phyloP scores from a whole-genome alignment of 495 filamentous ascomycete species.

The Xylaria telfairii region DNA sequence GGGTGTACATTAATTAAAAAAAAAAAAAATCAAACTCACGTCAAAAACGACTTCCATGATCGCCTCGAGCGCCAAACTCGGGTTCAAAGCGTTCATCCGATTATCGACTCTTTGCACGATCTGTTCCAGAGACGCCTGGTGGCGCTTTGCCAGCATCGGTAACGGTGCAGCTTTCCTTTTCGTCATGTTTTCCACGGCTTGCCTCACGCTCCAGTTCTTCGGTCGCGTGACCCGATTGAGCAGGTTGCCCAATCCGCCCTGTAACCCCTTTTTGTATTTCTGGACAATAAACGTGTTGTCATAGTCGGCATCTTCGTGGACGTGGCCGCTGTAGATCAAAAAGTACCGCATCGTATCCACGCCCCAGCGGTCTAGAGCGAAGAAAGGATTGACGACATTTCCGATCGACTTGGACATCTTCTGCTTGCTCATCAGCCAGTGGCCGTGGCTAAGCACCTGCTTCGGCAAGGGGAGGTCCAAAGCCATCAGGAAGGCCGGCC shows the following conservation, averaged over 20 bases:
- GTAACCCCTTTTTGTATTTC: conserved; percentile 78
- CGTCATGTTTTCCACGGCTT: conserved; percentile 55
- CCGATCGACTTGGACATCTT: conserved; percentile 98
- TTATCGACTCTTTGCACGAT: conserved; percentile 44
- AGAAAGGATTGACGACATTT: conserved; percentile 94
- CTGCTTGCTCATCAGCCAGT: conserved; percentile 87
- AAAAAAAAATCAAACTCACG: conserved; percentile 39
- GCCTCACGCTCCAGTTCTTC: conserved; percentile 68
- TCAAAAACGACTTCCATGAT: conserved; percentile 69
- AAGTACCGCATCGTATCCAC: conserved; percentile 89
- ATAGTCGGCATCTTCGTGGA: conserved; percentile 81
- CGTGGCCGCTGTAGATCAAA: conserved; percentile 76
- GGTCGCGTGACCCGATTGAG: conserved; percentile 69
- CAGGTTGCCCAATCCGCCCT: conserved; percentile 79
- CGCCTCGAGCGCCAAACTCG: conserved; percentile 66
- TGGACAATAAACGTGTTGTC: conserved; percentile 75
- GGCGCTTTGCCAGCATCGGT: neutral
- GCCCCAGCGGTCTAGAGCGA: conserved; percentile 87
- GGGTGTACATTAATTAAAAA: too few relatives aligned
- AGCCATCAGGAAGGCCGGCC: conserved; percentile 94
- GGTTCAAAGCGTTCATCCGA: conserved; percentile 70
- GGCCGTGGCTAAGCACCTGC: conserved; percentile 83
- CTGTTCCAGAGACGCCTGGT: conserved; percentile 9
- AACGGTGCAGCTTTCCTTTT: neutral
- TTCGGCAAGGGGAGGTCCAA: conserved; percentile 83